Conservation (phyloP, 805 yeast genomes). For the Yamadazyma takamatsuzukensis region DNA sequence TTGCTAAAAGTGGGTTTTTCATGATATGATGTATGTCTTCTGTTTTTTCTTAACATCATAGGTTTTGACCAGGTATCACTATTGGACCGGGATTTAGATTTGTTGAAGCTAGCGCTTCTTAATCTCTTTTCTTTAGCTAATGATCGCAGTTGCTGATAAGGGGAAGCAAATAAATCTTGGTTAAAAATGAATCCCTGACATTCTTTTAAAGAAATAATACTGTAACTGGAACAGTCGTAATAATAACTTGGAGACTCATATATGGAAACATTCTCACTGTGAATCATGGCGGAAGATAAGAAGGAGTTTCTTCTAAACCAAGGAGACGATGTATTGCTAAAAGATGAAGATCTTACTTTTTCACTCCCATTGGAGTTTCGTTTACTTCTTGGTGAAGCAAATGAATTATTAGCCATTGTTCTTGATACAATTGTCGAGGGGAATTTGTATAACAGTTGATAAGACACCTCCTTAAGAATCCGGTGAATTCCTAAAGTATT, state of each 20-base stretch:
- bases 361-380: slow-evolving; percentile 4
- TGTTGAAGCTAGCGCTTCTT: slow-evolving; percentile 20
- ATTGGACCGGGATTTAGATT: slow-evolving; percentile 11
- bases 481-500: no score
- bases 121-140: slow-evolving; percentile 30
- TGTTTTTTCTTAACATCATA: background rate
- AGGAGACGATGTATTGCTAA: slow-evolving; percentile 44
- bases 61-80: background rate
- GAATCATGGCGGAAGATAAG: slow-evolving; percentile 54
- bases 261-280: slow-evolving; percentile 50
- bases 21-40: slow-evolving; percentile 11
- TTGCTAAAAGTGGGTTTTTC: slow-evolving; percentile 6
- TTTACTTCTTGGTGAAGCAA: slow-evolving; percentile 8
- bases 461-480: no score
- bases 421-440: no score
- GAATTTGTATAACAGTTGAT: no score
- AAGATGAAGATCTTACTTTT: slow-evolving; percentile 20
- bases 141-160: slow-evolving; percentile 55
- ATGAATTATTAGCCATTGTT: no score
- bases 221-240: slow-evolving; percentile 22
- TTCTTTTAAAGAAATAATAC: slow-evolving; percentile 48
- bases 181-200: slow-evolving; percentile 76
- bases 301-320: slow-evolving; percentile 55
- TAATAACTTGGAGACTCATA: slow-evolving; percentile 44
- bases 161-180: slow-evolving; percentile 71